Evolutionary conservation across 2,329 filamentous ascomycete species (phyloP).

Genomic region (Massarina eburnea): DNA sequence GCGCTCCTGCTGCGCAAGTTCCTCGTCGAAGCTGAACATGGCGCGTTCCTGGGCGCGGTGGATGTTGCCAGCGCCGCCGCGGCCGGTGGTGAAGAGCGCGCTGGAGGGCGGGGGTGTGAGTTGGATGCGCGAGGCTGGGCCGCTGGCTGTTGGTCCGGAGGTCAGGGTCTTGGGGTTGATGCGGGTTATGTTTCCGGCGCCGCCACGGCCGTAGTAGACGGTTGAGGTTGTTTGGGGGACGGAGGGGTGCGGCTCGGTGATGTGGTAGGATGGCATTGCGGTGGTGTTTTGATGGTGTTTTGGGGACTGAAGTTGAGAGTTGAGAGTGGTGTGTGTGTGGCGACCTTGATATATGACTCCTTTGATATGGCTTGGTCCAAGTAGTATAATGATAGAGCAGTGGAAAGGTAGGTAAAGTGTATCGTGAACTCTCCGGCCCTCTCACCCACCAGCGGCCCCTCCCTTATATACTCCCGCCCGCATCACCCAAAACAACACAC

Average conservation of each 20-base stretch:
- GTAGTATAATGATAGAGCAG: too few species aligned
- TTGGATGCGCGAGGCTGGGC: slow-evolving; percentile 53
- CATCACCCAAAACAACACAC: too few species aligned
- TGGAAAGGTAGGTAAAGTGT: too few species aligned
- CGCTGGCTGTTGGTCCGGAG: slow-evolving; percentile 45
- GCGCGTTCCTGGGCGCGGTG: slow-evolving; percentile 56
- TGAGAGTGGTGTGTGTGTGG: too few species aligned
- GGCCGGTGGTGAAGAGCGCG: slow-evolving; percentile 64
- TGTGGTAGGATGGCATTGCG: slow-evolving; percentile 49
- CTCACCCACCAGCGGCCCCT: too few species aligned
- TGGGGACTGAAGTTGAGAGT: background rate
- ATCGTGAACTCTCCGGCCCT: too few species aligned
- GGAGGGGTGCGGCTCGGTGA: slow-evolving; percentile 64
- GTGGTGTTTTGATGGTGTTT: slow-evolving; percentile 10
- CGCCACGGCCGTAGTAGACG: slow-evolving; percentile 58
- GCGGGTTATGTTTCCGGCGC: slow-evolving; percentile 60
- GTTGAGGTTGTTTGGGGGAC: slow-evolving; percentile 52
- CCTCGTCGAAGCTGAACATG: slow-evolving; percentile 71
- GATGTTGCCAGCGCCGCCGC: slow-evolving; percentile 69
- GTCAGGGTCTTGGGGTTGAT: slow-evolving; percentile 58
- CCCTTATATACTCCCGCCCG: too few species aligned
- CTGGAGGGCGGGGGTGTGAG: slow-evolving; percentile 50
- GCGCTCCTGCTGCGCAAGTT: slow-evolving; percentile 60
- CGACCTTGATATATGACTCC: too few species aligned
- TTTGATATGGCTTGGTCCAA: too few species aligned